Base-by-base conservation (phyloP, 768 basidiomycete species). In the Boletus rubescentipes region DNA sequence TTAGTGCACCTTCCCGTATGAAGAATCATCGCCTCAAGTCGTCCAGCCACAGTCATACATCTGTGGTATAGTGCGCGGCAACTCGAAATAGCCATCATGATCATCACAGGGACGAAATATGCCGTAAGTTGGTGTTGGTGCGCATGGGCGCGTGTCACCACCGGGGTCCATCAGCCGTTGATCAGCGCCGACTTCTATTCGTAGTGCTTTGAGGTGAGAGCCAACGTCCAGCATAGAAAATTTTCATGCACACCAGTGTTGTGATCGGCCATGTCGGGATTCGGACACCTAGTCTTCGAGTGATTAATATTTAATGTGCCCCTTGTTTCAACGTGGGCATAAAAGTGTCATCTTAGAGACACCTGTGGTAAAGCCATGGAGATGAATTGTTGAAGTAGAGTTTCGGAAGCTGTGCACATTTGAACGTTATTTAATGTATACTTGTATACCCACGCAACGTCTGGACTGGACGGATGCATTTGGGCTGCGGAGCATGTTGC, bases 111-210 rank as follows among this genome's bases (percentile, higher is more conserved):
- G 9, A 40, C 7, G 31, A 26, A 18, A 20, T 20, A 5, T 42
- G 30, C 6, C 20, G 36, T 53, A 52, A 53, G 29, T 9, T 23
- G 38, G 16, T 23, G n/a, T 18, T 15, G 45, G 21, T 14, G 35
- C 36, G 20, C 12, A 5, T 26, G 26, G 21, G 31, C 11, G 12
- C 5, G 14, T 29, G 8, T 21, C 29, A 9, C 43, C 8, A 9
- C 45, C 9, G 11, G 36, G 21, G 7, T 14, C 18, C 18, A n/a
- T n/a, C n/a, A n/a, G n/a, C n/a, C n/a, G n/a, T n/a, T n/a, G 31
- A 55, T 55, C 43, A 49, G 49, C 36, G 37, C 46, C 26, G 49
- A 52, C n/a, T n/a, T 41, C 50, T 34, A 55, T 55, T 46, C 38
- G 12, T 5, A 41, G 36, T 5, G 8, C n/a, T 29, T 11, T 23